Percentiles rank a stretch among this genome's conserved stretches.
phyloP scores from a whole-genome alignment of 2,329 filamentous ascomycete species.

The Cladophialophora bantiana region DNA sequence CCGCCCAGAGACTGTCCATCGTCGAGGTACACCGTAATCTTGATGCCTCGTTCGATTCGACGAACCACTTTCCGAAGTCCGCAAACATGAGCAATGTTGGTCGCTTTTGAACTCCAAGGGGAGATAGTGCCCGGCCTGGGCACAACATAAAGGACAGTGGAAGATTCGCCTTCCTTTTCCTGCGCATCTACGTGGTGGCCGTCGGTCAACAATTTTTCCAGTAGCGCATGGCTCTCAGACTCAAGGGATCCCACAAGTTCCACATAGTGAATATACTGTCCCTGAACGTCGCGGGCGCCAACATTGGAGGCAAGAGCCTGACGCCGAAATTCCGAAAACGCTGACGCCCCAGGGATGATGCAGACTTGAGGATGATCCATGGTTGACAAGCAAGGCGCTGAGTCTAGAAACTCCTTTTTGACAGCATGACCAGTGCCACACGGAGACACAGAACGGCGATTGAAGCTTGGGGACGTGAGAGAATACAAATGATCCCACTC shows the following conservation, averaged over 20 bases:
- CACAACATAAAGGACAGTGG: conserved; percentile 72
- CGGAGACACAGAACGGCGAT: not conserved
- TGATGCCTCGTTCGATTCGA: conserved; percentile 86
- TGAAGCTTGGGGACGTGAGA: not conserved
- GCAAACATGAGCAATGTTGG: conserved; percentile 91
- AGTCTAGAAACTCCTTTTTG: conserved; percentile 3
- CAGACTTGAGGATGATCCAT: conserved; percentile 32
- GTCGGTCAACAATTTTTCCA: conserved; percentile 68
- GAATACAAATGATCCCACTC: not conserved
- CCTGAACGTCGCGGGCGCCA: conserved; percentile 53
- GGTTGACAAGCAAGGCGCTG: not conserved
- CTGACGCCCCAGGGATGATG: conserved; percentile 40
- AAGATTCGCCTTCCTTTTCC: conserved; percentile 53
- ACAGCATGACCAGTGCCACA: conserved; percentile 3
- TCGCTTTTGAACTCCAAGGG: conserved; percentile 97
- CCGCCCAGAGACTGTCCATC: conserved; percentile 64
- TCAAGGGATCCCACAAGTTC: conserved; percentile 61
- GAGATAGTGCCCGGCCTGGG: conserved; percentile 84
- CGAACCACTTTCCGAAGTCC: conserved; percentile 74
- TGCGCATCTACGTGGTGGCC: conserved; percentile 59
- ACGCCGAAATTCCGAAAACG: conserved; percentile 55
- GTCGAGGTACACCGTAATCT: conserved; percentile 69
- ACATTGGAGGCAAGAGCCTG: conserved; percentile 52
- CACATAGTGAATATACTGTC: conserved; percentile 68
- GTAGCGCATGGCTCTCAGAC: conserved; percentile 56